Evolutionary conservation across 345 rosid species (phyloP), one percentile per base, ranked within the genome.

Genomic region (Cardiospermum halicacabum): DNA sequence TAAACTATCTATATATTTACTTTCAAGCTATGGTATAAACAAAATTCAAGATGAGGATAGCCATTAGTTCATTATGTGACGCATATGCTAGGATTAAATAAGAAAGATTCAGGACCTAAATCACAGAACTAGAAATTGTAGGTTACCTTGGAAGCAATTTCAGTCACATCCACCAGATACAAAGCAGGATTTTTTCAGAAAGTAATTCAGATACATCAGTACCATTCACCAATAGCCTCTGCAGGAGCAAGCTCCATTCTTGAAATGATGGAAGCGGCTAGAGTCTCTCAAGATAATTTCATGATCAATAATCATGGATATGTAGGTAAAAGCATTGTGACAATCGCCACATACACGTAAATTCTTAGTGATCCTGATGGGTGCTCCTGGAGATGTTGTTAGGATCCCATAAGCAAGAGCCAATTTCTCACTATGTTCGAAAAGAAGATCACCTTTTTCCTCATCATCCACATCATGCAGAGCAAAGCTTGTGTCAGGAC

Each of bases 391-490:
- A 30, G 90, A 61, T 26, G 87, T 76, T 42, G 80, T 82, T 45
- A 90, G 69, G 67, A 90, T 78, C 59, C 89, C 89, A 61, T 74
- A 85, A 7, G 90, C 97, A 42, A 90, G 95, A 71, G 97, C 96
- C 62, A 88, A 60, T 80, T 91, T 91, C 83, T 91, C 97, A 42
- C 93, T 83, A 49, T 91, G 97, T 67, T 86, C 93, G 5, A 67
- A 75, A 58, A 91, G 84, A 63, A 88, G 89, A 69, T 81, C 88
- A 56, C 79, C 86, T 68, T 91, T 88, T 85, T 91, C 96, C 69
- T 91, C 97, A 74, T 91, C 91, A 64, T 84, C 97, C 72, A 88
- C 96, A 39, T 91, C 92, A 73, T 91, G 97, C 37, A 91, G 97
- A 0, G 97, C 92, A 77, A 81, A 91, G 50, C 82, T 83, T 37